phyloP scores from a whole-genome alignment of 2,329 filamentous ascomycete genomes.

The Fusarium dlaminii region DNA sequence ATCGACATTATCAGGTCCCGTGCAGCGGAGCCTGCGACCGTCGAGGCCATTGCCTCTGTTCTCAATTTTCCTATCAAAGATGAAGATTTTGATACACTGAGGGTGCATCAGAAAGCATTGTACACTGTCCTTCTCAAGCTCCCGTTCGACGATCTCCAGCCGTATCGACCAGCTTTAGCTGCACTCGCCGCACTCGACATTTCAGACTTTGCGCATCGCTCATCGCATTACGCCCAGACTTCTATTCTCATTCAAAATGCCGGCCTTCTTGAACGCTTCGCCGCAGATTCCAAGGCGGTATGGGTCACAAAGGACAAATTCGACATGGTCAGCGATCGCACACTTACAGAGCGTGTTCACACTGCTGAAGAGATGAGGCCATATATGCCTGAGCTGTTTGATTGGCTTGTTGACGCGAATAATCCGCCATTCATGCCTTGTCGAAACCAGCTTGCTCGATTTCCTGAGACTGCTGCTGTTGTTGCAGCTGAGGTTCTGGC shows the following conservation, averaged over 20 bases:
- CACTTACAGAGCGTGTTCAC: neutral
- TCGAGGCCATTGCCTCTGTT: neutral
- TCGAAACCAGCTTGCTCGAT: neutral
- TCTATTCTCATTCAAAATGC: neutral
- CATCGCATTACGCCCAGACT: neutral
- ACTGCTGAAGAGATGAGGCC: neutral
- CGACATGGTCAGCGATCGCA: neutral
- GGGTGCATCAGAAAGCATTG: neutral
- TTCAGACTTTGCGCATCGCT: neutral
- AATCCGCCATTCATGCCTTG: neutral
- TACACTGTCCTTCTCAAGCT: neutral
- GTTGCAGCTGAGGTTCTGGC: neutral
- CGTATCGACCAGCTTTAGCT: neutral
- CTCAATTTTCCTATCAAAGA: neutral
- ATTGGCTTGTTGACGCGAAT: neutral
- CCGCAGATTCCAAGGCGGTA: neutral
- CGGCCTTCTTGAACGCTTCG: neutral
- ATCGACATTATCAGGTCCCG: neutral
- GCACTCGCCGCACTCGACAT: neutral
- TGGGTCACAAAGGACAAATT: slow-evolving; percentile 2
- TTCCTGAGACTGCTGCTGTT: neutral
- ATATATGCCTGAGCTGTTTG: neutral
- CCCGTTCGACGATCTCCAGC: neutral
- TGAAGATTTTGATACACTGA: neutral
- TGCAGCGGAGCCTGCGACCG: neutral